Conservation (phyloP, 2,329 filamentous ascomycete species). For the Penicillium palitans region DNA sequence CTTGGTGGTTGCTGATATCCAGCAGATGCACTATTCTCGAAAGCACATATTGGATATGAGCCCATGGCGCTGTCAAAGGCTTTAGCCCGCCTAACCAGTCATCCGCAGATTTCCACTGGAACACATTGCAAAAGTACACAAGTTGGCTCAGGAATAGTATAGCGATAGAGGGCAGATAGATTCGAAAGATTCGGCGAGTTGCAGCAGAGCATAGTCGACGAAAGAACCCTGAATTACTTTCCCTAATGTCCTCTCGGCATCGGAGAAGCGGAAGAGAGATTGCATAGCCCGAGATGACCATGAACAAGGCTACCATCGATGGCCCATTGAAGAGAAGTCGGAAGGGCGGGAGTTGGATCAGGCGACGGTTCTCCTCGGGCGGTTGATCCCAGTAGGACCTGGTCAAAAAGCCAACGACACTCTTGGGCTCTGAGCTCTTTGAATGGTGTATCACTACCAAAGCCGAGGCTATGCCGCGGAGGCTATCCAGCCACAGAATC, state of each 20-base stretch:
- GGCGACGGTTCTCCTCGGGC: neutral
- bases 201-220: neutral
- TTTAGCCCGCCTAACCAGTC: neutral
- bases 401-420: neutral
- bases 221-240: neutral
- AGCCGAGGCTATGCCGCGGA: constrained; percentile 2
- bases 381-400: constrained; percentile 4
- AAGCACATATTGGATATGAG: neutral
- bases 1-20: constrained; percentile 6
- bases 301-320: constrained; percentile 2
- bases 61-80: neutral
- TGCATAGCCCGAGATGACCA: constrained; percentile 4
- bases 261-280: neutral
- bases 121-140: neutral
- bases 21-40: neutral
- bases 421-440: neutral
- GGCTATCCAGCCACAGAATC: constrained; percentile 2
- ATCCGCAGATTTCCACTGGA: neutral
- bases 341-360: constrained; percentile 1
- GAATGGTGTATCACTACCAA: neutral
- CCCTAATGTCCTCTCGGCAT: neutral
- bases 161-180: neutral
- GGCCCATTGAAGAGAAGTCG: neutral
- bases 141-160: neutral
- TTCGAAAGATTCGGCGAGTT: constrained; percentile 5